These are phyloP conservation scores for Solanum stenotomum DNA, from an alignment of 257 asterid genomes.

Conservation along the genomic window DNA sequence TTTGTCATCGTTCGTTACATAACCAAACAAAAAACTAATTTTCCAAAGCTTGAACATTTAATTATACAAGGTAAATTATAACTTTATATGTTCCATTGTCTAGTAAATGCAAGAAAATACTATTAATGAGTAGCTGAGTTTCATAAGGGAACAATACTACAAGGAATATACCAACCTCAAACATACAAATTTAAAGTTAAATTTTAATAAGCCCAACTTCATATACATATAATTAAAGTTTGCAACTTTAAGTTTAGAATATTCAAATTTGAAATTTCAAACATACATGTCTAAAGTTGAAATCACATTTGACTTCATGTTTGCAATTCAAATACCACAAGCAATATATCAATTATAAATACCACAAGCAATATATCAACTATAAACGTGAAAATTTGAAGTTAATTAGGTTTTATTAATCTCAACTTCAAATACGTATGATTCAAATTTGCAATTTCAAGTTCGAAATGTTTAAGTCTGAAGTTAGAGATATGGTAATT, in stretches of 20 bases:
- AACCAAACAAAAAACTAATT: no score
- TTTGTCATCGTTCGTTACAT: no score
- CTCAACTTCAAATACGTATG: neutral
- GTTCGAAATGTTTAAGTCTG: accelerated
- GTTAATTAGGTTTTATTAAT: neutral
- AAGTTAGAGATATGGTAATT: neutral
- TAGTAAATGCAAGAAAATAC: neutral
- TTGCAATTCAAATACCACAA: neutral
- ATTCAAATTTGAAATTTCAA: neutral
- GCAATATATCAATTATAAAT: neutral
- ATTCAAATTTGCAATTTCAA: neutral
- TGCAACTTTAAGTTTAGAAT: neutral
- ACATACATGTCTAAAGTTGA: neutral
- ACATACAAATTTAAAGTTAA: neutral
- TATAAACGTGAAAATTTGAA: neutral
- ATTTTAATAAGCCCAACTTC: neutral
- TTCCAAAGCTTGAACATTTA: no score
- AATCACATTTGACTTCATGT: neutral
- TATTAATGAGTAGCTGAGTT: neutral
- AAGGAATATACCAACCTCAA: neutral
- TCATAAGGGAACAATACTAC: neutral
- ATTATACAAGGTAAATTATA: no score
- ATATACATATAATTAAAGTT: neutral
- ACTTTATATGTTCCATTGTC: neutral
- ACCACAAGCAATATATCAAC: neutral